Percentiles rank a stretch among this genome's conserved stretches.
Evolutionary conservation across 1,139 yeast species (phyloP).

Genomic region (Zygosaccharomyces sapae): DNA sequence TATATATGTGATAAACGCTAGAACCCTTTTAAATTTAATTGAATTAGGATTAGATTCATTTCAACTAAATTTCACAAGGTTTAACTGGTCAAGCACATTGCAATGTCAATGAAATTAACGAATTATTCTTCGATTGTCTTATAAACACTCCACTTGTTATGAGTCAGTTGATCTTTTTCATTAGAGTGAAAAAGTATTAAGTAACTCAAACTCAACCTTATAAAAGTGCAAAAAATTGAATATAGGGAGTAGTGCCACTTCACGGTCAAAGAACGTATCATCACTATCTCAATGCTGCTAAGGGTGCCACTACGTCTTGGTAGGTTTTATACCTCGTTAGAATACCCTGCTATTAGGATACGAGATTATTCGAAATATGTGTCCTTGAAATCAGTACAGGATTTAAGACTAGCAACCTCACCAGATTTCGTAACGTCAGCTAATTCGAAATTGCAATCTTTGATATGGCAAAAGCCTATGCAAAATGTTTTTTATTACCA

Average conservation of each 20-base stretch:
- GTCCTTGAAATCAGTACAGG: constrained; percentile 27
- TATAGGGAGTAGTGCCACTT: background rate
- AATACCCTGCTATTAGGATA: constrained; percentile 18
- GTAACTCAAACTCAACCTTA: background rate
- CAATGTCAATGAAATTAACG: background rate
- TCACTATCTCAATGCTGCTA: background rate
- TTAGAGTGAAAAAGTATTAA: background rate
- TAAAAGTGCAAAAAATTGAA: background rate
- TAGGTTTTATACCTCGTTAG: constrained; percentile 12
- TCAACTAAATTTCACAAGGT: background rate
- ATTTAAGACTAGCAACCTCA: constrained; percentile 23
- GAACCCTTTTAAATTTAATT: no score
- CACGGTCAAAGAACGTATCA: background rate
- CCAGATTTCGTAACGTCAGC: constrained; percentile 45
- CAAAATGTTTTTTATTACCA: constrained; percentile 72
- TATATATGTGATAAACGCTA: constrained; percentile 2
- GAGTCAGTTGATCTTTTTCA: background rate
- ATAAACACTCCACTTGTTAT: background rate
- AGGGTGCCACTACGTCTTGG: constrained; percentile 4
- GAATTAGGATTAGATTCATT: background rate
- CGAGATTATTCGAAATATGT: constrained; percentile 27
- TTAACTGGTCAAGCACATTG: background rate
- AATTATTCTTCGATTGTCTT: background rate
- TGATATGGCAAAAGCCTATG: constrained; percentile 52
- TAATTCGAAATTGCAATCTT: constrained; percentile 46